phyloP scores from a whole-genome alignment of 2,329 filamentous ascomycete species.

The Xylariales sp. region DNA sequence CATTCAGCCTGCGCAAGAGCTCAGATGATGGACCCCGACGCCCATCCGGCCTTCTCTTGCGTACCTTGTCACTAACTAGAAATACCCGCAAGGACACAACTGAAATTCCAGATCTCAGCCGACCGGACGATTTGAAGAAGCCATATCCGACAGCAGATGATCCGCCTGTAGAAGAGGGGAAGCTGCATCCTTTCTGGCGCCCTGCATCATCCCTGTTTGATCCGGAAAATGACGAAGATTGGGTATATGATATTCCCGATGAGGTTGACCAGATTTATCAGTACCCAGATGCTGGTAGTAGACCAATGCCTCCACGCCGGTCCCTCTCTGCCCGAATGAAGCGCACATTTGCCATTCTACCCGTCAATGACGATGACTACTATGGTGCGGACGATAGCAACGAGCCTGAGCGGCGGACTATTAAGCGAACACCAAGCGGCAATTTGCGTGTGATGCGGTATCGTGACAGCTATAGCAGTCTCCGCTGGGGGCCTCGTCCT shows the following conservation, averaged over 20 bases:
- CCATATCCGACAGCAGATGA: constrained; percentile 39
- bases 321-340: constrained; percentile 51
- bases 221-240: constrained; percentile 22
- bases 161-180: constrained; percentile 45
- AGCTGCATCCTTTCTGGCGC: constrained; percentile 58
- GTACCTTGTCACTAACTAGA: constrained; percentile 51
- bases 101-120: constrained; percentile 20
- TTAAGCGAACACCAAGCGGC: constrained; percentile 55
- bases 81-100: constrained; percentile 25
- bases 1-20: constrained; percentile 45
- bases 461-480: constrained; percentile 34
- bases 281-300: constrained; percentile 46
- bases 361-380: constrained; percentile 38
- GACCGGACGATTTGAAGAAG: constrained; percentile 21
- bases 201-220: constrained; percentile 42
- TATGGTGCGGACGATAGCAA: constrained; percentile 26
- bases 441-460: constrained; percentile 56
- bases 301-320: constrained; percentile 35
- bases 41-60: constrained; percentile 38
- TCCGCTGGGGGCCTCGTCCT: constrained; percentile 14
- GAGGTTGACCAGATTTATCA: constrained; percentile 32
- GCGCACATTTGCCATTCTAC: constrained; percentile 57
- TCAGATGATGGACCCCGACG: constrained; percentile 40
- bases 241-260: constrained; percentile 24
- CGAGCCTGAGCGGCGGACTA: constrained; percentile 50